Percentiles rank a stretch among this genome's conserved stretches.
These are phyloP conservation scores for Sclerotinia trifoliorum DNA, from an alignment of 2,329 filamentous ascomycete species.

Conservation along the genomic window DNA sequence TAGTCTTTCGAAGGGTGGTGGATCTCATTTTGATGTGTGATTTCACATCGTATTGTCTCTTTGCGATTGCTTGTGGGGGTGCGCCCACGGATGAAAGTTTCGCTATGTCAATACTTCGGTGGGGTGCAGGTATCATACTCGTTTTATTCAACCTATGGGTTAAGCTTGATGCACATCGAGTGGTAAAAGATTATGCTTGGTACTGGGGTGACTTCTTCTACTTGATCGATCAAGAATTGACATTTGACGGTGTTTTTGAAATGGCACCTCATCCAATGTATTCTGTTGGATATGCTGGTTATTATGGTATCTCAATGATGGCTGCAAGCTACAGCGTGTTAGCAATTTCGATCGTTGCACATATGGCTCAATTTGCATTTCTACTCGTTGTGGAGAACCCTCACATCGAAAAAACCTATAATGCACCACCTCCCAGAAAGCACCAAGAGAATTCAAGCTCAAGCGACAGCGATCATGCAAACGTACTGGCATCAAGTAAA, in stretches of 20 bases:
- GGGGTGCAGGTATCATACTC: slow-evolving; percentile 72
- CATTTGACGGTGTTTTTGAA: slow-evolving; percentile 97
- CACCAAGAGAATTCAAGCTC: slow-evolving; percentile 40
- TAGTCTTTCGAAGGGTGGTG: slow-evolving; percentile 91
- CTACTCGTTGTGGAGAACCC: slow-evolving; percentile 90
- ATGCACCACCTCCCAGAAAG: slow-evolving; percentile 73
- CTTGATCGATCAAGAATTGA: slow-evolving; percentile 94
- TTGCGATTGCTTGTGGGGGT: slow-evolving; percentile 83
- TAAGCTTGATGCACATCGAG: slow-evolving; percentile 93
- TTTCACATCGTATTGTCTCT: slow-evolving; percentile 94
- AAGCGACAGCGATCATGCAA: slow-evolving; percentile 41
- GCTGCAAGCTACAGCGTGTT: slow-evolving; percentile 96
- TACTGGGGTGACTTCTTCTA: slow-evolving; percentile 99
- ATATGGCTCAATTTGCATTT: slow-evolving; percentile 92
- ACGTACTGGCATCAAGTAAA: slow-evolving; percentile 39
- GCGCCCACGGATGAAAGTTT: slow-evolving; percentile 70
- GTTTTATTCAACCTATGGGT: slow-evolving; percentile 98
- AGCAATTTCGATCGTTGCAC: slow-evolving; percentile 93
- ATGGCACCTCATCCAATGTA: slow-evolving; percentile 99
- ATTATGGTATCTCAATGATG: slow-evolving; percentile 98
- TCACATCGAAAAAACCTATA: slow-evolving; percentile 97
- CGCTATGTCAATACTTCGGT: slow-evolving; percentile 69
- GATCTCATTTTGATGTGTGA: slow-evolving; percentile 99
- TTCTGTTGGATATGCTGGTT: slow-evolving; percentile 95
- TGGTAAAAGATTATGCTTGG: slow-evolving; percentile 99